These are phyloP conservation scores for Hypomontagnella submonticulosa DNA, from an alignment of 495 filamentous ascomycete species.

Conservation along the genomic window DNA sequence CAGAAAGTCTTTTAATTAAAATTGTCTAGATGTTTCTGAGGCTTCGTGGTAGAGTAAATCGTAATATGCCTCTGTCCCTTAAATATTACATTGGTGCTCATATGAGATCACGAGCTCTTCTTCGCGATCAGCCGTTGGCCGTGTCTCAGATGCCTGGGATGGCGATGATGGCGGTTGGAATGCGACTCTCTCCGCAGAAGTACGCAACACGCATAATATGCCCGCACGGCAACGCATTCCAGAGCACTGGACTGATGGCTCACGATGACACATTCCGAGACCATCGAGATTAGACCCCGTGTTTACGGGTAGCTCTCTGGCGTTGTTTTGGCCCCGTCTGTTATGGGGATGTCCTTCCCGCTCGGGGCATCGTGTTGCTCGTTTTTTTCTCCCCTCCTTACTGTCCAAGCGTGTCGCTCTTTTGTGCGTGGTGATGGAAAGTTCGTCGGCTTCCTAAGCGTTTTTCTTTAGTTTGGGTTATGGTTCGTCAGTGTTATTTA, in stretches of 20 bases:
- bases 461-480: neutral
- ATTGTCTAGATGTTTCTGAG: too few relatives aligned
- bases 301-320: slow-evolving; percentile 18
- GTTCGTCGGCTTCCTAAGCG: too few relatives aligned
- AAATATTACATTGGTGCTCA: too few relatives aligned
- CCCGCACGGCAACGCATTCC: slow-evolving; percentile 44
- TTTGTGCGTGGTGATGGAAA: too few relatives aligned
- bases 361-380: neutral
- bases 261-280: slow-evolving; percentile 38
- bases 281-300: neutral
- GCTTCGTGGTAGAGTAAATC: too few relatives aligned
- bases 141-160: slow-evolving; percentile 33
- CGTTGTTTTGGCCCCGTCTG: slow-evolving; percentile 18
- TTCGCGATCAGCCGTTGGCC: neutral
- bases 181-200: slow-evolving; percentile 18
- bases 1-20: too few relatives aligned
- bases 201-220: neutral
- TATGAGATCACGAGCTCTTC: too few relatives aligned
- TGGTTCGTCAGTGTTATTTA: neutral
- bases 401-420: neutral
- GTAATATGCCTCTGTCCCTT: too few relatives aligned
- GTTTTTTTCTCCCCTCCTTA: neutral
- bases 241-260: slow-evolving; percentile 4
- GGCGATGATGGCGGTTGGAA: slow-evolving; percentile 38
- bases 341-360: neutral